Percentiles rank a stretch among this genome's conserved stretches.
phyloP scores from a whole-genome alignment of 176 grass and related monocot genomes.

The Eleusine coracana region DNA sequence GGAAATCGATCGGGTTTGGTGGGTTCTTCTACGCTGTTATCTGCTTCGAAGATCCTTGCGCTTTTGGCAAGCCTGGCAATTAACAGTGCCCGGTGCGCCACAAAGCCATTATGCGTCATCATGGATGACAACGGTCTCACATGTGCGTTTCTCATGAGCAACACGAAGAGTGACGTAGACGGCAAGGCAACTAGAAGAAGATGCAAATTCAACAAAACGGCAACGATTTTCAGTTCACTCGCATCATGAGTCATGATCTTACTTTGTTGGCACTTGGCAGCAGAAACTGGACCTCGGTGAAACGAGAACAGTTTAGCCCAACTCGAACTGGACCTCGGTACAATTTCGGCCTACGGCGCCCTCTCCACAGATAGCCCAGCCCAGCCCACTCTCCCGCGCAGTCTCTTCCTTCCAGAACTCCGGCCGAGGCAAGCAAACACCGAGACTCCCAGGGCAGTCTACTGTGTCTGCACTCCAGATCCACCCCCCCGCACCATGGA shows the following conservation, averaged over 20 bases:
- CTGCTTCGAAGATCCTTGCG: not conserved
- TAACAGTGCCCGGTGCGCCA: not conserved
- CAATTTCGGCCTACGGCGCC: not conserved
- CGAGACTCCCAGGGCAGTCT: not conserved
- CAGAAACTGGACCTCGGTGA: not conserved
- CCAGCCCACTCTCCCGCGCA: not conserved
- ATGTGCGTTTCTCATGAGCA: conserved; percentile 25
- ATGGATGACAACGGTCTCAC: conserved; percentile 30
- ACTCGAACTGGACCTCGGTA: not conserved
- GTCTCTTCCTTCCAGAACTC: conserved; percentile 9
- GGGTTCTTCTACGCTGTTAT: conserved; percentile 21
- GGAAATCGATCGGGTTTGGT: conserved; percentile 1
- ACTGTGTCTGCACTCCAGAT: conserved; percentile 37
- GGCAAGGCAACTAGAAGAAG: conserved; percentile 30
- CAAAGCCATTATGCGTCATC: conserved; percentile 40
- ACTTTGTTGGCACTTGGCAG: too few species aligned
- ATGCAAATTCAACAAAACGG: not conserved
- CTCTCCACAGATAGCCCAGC: not conserved
- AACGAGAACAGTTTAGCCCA: not conserved
- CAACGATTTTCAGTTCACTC: not conserved
- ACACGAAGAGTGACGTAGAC: conserved; percentile 37
- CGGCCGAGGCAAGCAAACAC: conserved; percentile 4
- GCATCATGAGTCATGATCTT: not conserved
- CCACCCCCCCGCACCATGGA: conserved; percentile 45
- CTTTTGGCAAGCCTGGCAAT: conserved; percentile 15